phyloP scores from a whole-genome alignment of 2,329 filamentous ascomycete genomes.

The Neonectria punicea region DNA sequence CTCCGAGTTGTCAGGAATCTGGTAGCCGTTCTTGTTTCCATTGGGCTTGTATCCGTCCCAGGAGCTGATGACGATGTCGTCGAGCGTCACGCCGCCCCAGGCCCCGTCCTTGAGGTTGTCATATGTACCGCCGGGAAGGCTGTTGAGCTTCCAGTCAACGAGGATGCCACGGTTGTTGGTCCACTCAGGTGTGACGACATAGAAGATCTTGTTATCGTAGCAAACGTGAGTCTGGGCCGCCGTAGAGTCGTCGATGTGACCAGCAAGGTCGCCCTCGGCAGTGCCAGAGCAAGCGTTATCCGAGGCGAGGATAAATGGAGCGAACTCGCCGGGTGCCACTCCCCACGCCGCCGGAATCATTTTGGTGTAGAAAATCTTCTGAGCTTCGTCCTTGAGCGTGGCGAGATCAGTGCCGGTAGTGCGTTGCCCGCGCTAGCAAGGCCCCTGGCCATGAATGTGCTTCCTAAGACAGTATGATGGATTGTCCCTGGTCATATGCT shows the following conservation, averaged over 20 bases:
- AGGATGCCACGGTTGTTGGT: constrained; percentile 3
- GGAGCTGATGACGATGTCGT: constrained; percentile 14
- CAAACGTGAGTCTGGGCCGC: constrained; percentile 8
- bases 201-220: constrained; percentile 14
- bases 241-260: constrained; percentile 6
- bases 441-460: too few species aligned
- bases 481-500: too few species aligned
- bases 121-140: background rate
- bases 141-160: constrained; percentile 4
- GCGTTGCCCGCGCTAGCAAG: too few species aligned
- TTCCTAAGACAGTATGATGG: too few species aligned
- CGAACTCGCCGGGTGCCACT: constrained; percentile 1
- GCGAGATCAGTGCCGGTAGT: constrained; percentile 5
- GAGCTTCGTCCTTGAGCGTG: background rate
- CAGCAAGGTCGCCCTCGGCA: constrained; percentile 4
- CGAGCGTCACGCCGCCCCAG: constrained; percentile 10
- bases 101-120: constrained; percentile 7
- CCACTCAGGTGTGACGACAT: constrained; percentile 7
- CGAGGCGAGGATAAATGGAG: constrained; percentile 7
- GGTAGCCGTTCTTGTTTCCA: constrained; percentile 13
- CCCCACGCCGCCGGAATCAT: constrained; percentile 15
- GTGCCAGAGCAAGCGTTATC: background rate
- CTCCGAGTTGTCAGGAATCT: background rate
- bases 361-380: constrained; percentile 13
- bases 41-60: constrained; percentile 15